phyloP scores from a whole-genome alignment of 225 moss, liverwort and hornwort genomes.

The Marchantia polymorpha region DNA sequence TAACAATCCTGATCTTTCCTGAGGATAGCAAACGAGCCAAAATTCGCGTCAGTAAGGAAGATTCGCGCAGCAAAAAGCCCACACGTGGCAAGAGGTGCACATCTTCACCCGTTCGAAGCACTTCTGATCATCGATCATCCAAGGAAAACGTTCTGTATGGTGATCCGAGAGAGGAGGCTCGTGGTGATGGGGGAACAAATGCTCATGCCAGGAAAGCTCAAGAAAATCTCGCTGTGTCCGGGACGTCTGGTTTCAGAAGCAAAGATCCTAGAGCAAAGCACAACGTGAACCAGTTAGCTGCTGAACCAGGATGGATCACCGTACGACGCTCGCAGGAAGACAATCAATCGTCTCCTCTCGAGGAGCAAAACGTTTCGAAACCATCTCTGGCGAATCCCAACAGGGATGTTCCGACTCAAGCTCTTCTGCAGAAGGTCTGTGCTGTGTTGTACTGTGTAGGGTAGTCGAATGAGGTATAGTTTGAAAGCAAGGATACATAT shows the following conservation, averaged over 20 bases:
- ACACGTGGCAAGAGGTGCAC: slow-evolving; percentile 18
- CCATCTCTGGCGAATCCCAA: not conserved
- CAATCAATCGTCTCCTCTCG: not conserved
- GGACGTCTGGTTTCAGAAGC: not conserved
- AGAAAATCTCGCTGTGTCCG: not conserved
- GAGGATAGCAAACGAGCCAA: not conserved
- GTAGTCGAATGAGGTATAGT: too few species aligned
- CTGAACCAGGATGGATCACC: slow-evolving; percentile 25
- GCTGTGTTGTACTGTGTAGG: not conserved
- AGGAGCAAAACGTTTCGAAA: not conserved
- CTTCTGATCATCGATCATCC: not conserved
- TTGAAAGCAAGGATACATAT: too few species aligned
- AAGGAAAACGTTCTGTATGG: not conserved
- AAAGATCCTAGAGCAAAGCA: slow-evolving; percentile 5
- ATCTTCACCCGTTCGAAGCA: slow-evolving; percentile 8
- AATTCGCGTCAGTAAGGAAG: not conserved
- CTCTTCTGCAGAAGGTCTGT: slow-evolving; percentile 15
- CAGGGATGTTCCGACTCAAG: not conserved
- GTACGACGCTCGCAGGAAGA: slow-evolving; percentile 14
- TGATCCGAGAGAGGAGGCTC: not conserved
- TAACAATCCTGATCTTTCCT: not conserved
- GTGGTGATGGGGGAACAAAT: not conserved
- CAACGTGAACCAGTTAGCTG: not conserved
- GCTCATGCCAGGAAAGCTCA: not conserved
- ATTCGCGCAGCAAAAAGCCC: not conserved